A percentile compares a stretch with the other conserved stretches of the same genome.
phyloP scores from a whole-genome alignment of 805 yeast genomes.

The Kodamaea kaohsiungensis region DNA sequence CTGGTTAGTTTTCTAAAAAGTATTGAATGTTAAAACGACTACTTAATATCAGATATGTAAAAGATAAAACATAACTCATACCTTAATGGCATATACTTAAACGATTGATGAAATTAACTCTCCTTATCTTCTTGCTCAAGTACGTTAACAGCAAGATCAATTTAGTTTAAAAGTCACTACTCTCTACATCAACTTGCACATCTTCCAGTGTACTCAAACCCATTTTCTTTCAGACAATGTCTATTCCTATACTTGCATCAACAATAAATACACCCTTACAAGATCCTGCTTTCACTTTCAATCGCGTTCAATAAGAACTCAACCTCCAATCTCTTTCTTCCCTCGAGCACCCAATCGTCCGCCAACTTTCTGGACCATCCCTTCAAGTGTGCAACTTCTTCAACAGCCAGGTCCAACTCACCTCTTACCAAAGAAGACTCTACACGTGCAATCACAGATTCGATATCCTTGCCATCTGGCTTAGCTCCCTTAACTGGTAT shows the following conservation, averaged over 20 bases:
- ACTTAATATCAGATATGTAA: too few species aligned
- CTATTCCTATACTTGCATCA: not conserved
- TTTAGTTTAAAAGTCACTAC: too few species aligned
- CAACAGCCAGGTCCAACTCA: conserved; percentile 84
- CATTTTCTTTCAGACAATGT: not conserved
- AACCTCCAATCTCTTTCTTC: conserved; percentile 85
- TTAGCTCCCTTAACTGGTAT: conserved; percentile 73
- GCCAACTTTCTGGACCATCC: conserved; percentile 94
- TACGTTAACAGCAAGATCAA: too few species aligned
- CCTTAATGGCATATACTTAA: too few species aligned
- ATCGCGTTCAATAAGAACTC: conserved; percentile 74
- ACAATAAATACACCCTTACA: conserved; percentile 18
- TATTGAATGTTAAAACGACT: too few species aligned
- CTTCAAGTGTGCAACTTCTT: conserved; percentile 83
- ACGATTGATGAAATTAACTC: too few species aligned
- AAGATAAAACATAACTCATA: too few species aligned
- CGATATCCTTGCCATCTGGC: conserved; percentile 73
- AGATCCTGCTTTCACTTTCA: conserved; percentile 59
- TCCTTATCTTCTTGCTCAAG: too few species aligned
- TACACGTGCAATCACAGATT: conserved; percentile 85
- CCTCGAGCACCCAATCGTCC: conserved; percentile 87
- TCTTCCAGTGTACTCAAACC: not conserved
- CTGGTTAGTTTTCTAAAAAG: too few species aligned
- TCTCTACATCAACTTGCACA: not conserved
- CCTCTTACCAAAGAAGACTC: conserved; percentile 72